Conservation (phyloP, 805 yeast species). For the Kluyveromyces starmeri region DNA sequence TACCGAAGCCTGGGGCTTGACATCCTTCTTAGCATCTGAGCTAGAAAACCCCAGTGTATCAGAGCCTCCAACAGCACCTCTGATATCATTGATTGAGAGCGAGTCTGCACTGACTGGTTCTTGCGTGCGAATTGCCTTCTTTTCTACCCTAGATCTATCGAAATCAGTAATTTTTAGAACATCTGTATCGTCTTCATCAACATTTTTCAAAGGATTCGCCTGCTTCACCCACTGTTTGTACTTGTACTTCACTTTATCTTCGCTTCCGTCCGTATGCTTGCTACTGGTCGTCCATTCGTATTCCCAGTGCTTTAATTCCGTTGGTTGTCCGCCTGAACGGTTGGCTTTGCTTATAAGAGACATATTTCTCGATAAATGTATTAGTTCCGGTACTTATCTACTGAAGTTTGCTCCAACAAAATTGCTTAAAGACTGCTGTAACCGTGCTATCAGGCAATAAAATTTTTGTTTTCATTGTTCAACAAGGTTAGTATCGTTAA, state of each 20-base stretch:
- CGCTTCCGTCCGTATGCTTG: slow-evolving; percentile 9
- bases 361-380: neutral
- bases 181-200: slow-evolving; percentile 36
- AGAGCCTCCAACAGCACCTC: slow-evolving; percentile 45
- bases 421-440: too few relatives aligned
- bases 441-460: too few relatives aligned
- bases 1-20: slow-evolving; percentile 7
- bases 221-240: slow-evolving; percentile 20
- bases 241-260: slow-evolving; percentile 15
- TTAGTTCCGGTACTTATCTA: too few relatives aligned
- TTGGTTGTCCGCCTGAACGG: slow-evolving; percentile 11
- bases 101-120: slow-evolving; percentile 13
- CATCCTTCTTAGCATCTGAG: slow-evolving; percentile 13
- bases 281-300: slow-evolving; percentile 25
- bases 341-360: slow-evolving; percentile 22
- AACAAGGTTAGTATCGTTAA: too few relatives aligned
- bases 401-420: too few relatives aligned
- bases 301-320: slow-evolving; percentile 25
- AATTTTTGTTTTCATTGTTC: too few relatives aligned
- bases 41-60: slow-evolving; percentile 39
- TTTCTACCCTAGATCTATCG: slow-evolving; percentile 16
- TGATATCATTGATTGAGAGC: slow-evolving; percentile 38
- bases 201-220: slow-evolving; percentile 7
- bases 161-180: slow-evolving; percentile 36
- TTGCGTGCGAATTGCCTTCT: slow-evolving; percentile 5